These are phyloP conservation scores for Lentinus brumalis DNA, from an alignment of 768 basidiomycete genomes.

Conservation along the genomic window DNA sequence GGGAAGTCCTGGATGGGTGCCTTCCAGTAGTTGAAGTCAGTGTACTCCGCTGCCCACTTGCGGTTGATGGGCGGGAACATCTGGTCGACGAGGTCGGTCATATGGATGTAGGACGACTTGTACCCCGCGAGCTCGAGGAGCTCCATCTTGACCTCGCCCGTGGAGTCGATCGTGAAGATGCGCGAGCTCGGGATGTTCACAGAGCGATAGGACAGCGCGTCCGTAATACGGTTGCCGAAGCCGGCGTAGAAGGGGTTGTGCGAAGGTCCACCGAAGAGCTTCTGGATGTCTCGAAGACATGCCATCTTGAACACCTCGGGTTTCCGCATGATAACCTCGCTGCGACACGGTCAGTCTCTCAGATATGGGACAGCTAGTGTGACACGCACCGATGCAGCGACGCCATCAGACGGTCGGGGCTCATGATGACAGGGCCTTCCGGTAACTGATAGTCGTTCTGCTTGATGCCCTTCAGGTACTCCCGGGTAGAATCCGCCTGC, in stretches of 20 bases:
- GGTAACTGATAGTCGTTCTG: constrained; percentile 97
- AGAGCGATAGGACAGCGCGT: constrained; percentile 95
- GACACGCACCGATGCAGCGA: constrained; percentile 82
- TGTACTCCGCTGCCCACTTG: constrained; percentile 87
- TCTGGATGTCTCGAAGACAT: constrained; percentile 90
- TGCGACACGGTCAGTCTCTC: constrained; percentile 33
- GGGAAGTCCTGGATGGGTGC: constrained; percentile 73
- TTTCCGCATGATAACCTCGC: constrained; percentile 98
- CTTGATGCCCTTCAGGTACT: constrained; percentile 92
- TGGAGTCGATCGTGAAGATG: constrained; percentile 96
- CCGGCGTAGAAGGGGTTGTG: constrained; percentile 92
- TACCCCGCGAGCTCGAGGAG: constrained; percentile 95
- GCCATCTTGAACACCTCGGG: constrained; percentile 99
- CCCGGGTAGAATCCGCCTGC: constrained; percentile 94
- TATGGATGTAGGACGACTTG: constrained; percentile 98
- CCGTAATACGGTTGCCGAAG: constrained; percentile 97
- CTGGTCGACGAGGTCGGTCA: constrained; percentile 99
- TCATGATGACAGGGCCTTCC: constrained; percentile 98
- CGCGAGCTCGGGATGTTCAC: constrained; percentile 92
- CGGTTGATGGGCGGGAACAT: constrained; percentile 97
- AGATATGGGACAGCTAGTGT: background rate
- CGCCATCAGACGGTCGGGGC: constrained; percentile 92
- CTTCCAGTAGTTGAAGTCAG: constrained; percentile 98
- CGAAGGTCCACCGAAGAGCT: constrained; percentile 75
- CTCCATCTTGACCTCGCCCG: constrained; percentile 96